Evolutionary conservation across 192 early-diverging fungal genomes (phyloP), one percentile per base, ranked within the genome.

Genomic region (Phlyctochytrium bullatum): DNA sequence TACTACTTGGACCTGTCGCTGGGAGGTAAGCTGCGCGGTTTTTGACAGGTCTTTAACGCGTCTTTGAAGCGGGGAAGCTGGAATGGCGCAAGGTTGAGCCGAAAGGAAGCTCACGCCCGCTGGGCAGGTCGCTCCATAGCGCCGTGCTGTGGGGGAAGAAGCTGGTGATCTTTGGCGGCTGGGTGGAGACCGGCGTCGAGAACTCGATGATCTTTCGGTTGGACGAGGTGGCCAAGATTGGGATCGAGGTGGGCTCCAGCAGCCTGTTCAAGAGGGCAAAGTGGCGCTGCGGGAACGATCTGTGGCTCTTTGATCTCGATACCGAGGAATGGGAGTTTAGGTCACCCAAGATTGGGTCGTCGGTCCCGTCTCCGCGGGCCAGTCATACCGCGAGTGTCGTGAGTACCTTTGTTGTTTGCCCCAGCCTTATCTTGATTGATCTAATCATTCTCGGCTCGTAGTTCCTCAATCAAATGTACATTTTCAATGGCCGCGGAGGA

Each of bases 381-480:
- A 25, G 54, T 20, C 54, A 57, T 57, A 25, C 54, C 6, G 54
- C 54, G 4, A 25, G 4, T 6, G 25, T 57, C 12, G 54, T 57
- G 6, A 24, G 54, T 14, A 47, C 14, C 4, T 57, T 57, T 25
- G 12, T 10, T 57, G 54, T 25, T 14, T 6, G 27, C 4, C 27
- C 54, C 4, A 57, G 25, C 16, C 16, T 10, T 57, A n/a, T n/a
- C n/a, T n/a, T n/a, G n/a, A n/a, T n/a, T n/a, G n/a, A n/a, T n/a
- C n/a, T n/a, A n/a, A n/a, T 57, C 10, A 14, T 57, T 10, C 16
- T 14, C 27, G 4, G 12, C 14, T 57, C 6, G 27, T 28, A 57
- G 54, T 57, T 25, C 25, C 25, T 57, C 4, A 57, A 57, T 57
- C 54, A 57, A 27, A 57, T 57, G 54, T 57, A 57, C 54, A 24